Evolutionary conservation across 2,329 filamentous ascomycete genomes (phyloP), one percentile per base, ranked within the genome.

Genomic region (Sclerotinia subarctica): DNA sequence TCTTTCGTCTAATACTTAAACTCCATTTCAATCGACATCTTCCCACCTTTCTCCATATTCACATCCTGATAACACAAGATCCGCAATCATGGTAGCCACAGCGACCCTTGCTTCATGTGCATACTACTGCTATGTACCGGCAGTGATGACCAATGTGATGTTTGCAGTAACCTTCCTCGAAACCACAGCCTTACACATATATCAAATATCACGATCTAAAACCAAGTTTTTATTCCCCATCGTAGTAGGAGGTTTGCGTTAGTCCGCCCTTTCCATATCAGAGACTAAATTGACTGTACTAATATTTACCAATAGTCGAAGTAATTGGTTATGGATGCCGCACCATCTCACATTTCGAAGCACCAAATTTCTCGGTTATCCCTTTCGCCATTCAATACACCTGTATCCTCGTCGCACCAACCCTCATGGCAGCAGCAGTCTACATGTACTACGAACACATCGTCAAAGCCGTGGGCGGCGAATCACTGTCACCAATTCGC

Each of bases 391-490:
- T 65, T 8, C 63, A 65, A 56, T 65, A 65, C 38, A 57, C 63
- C 13, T 65, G 63, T 13, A 65, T 65, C 10, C 26, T 65, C 8
- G 51, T 54, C 19, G 38, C 63, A 13, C 63, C 63, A 56, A 65
- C 63, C 17, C 32, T 65, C 26, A 65, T 65, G 51, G 47, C 51
- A 35, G 63, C 63, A 47, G 47, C 51, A 44, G 24, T 65, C 26
- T 65, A 56, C 11, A 65, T 65, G 63, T 56, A 65, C 49, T 65
- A 65, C 42, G 63, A 65, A 42, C 63, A 32, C 4, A 44, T 65
- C 19, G 51, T 65, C 35, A 54, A 35, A 35, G 63, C 35, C 2
- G 51, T 65, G 1, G 51, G 49, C 17, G 63, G 63, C 3, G 51
- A 65, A 54, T 21, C 24, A 35, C 51, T 35, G 7, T 65, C 63